Conservation (phyloP, 768 basidiomycete species). For the Tylopilus sp. region DNA sequence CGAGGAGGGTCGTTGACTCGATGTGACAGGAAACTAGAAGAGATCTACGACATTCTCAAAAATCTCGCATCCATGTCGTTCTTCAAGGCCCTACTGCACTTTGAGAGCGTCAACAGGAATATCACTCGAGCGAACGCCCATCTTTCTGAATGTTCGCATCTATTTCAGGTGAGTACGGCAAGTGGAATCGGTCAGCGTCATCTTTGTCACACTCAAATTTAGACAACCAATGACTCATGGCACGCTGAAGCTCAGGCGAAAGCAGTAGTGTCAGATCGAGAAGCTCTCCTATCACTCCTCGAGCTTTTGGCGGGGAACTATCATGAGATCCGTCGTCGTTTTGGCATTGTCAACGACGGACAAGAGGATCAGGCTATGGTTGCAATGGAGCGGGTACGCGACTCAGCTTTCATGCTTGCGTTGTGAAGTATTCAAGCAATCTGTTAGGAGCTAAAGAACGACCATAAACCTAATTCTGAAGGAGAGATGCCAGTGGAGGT, state of each 20-base stretch:
- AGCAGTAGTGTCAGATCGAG: background rate
- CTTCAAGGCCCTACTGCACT: slow-evolving; percentile 2
- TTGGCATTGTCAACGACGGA: background rate
- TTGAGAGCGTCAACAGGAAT: background rate
- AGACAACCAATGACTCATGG: background rate
- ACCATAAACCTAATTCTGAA: background rate
- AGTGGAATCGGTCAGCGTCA: background rate
- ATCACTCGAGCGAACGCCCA: background rate
- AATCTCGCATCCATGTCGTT: slow-evolving; percentile 2
- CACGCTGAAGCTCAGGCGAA: background rate
- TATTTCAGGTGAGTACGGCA: background rate
- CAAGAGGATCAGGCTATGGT: slow-evolving; percentile 5
- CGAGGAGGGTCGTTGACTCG: background rate
- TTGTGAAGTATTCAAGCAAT: background rate
- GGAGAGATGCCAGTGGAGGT: background rate
- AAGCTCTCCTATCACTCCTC: background rate
- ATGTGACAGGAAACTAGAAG: background rate
- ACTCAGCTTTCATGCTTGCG: background rate
- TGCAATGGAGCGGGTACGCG: slow-evolving; percentile 1
- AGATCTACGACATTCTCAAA: background rate
- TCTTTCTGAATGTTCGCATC: background rate
- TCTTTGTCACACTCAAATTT: background rate
- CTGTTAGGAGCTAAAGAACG: background rate
- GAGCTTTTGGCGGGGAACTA: background rate
- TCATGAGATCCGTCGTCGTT: background rate